A percentile compares a stretch with the other conserved stretches of the same genome.
Evolutionary conservation across 225 moss, liverwort and hornwort species (phyloP).

Genomic region (Pseudisothecium myosuroides): DNA sequence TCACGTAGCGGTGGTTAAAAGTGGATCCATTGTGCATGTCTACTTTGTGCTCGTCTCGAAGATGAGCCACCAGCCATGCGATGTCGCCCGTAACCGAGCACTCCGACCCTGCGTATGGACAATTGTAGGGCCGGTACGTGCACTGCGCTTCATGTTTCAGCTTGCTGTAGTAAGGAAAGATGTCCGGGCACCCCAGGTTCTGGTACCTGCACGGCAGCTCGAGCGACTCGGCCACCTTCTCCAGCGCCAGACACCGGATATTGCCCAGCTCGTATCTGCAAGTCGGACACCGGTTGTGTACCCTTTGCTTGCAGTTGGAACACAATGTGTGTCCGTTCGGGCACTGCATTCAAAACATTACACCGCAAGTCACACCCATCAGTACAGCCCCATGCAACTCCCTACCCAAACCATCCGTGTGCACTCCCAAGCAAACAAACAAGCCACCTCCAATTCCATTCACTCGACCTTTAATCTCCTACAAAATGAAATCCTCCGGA

Average conservation of each 20-base stretch:
- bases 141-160: constrained; percentile 97
- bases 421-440: not conserved
- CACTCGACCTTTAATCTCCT: not conserved
- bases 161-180: constrained; percentile 98
- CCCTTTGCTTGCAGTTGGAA: constrained; percentile 94
- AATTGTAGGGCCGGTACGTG: constrained; percentile 89
- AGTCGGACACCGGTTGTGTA: constrained; percentile 98
- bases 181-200: constrained; percentile 88
- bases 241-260: constrained; percentile 88
- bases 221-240: constrained; percentile 96
- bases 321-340: constrained; percentile 98
- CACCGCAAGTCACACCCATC: not conserved
- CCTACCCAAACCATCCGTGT: not conserved
- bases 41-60: constrained; percentile 98
- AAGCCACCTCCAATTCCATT: not conserved
- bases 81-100: constrained; percentile 97
- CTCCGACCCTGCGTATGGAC: constrained; percentile 97
- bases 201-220: constrained; percentile 96
- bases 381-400: not conserved
- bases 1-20: constrained; percentile 99
- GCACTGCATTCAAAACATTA: constrained; percentile 51
- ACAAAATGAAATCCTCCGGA: not conserved
- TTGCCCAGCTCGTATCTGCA: constrained; percentile 98
- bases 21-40: constrained; percentile 99
- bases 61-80: constrained; percentile 77